Conservation (phyloP, 192 early-diverging fungal species). For the Coemansia sp. region DNA sequence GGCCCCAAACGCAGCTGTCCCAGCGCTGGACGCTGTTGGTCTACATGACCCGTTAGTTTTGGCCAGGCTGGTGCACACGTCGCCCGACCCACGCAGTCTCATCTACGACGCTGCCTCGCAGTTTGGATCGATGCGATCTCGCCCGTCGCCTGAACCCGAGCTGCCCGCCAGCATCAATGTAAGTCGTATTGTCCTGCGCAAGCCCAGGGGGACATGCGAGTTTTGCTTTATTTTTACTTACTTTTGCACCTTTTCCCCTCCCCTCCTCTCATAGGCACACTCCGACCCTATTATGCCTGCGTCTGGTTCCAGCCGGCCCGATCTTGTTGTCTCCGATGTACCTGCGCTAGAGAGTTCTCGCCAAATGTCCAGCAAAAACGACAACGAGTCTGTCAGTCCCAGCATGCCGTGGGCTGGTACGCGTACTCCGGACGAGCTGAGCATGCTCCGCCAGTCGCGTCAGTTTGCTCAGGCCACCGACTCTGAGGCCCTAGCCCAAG, state of each 20-base stretch:
- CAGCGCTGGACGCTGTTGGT: background rate
- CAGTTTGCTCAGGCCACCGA: conserved; percentile 10
- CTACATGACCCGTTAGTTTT: conserved; percentile 11
- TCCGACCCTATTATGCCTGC: background rate
- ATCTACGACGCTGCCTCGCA: conserved; percentile 51
- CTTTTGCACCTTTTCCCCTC: background rate
- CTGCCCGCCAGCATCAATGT: background rate
- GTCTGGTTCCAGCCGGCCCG: background rate
- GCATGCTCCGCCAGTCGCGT: conserved; percentile 3
- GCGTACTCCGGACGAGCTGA: conserved; percentile 6
- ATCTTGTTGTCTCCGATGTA: background rate
- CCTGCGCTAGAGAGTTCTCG: background rate
- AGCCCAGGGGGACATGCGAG: background rate
- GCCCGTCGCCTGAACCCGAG: conserved; percentile 5
- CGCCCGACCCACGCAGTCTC: conserved; percentile 49
- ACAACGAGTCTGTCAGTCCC: conserved; percentile 1
- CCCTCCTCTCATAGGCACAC: background rate
- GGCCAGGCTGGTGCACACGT: conserved; percentile 35
- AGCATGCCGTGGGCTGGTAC: background rate
- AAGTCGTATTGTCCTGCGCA: conserved; percentile 2
- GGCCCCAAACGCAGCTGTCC: background rate
- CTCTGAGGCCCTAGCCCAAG: conserved; percentile 29
- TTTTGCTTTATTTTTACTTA: background rate
- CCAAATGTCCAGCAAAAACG: background rate
- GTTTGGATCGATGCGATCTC: conserved; percentile 50